Evolutionary conservation across 169 alveolate genomes (phyloP), one percentile per base, ranked within the genome.

Genomic region (Cryptosporidium canis): DNA sequence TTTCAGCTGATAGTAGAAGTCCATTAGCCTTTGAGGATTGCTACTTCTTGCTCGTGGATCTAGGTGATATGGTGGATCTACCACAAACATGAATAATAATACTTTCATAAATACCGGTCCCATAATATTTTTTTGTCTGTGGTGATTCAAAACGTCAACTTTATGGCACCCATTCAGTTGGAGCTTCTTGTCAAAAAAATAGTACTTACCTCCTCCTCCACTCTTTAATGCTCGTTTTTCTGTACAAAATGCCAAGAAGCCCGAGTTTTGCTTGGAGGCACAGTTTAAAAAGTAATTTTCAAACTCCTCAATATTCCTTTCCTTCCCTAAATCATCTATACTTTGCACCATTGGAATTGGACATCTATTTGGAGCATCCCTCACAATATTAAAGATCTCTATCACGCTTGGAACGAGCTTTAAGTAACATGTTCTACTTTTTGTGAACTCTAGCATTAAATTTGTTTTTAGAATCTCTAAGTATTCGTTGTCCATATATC

Each of bases 181-280:
- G 16, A 77, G 47, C 55, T 77, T 77, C 31, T 63, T 77, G 41
- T 77, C 72, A 61, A 77, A 77, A 48, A 77, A 77, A 39, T 77
- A 77, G 39, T 77, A 77, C 43, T 77, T 77, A 1, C 87, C 87
- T 61, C 87, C 87, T 41, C 87, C 87, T n/a, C 87, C 87, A 77
- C 87, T 77, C 51, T 77, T 77, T 37, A 77, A 21, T 37, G 87
- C 87, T 33, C 87, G 41, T 45, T 61, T 77, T 58, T 77, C 87
- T 18, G 87, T 77, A 44, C 87, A 77, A 77, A 77, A 77, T 44
- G 87, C 72, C 27, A 77, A 39, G 61, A 77, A 77, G 12, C 87
- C 87, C 8, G 72, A 58, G 61, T 77, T 77, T 48, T 77, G 87
- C 45, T 77, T 77, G 3, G 87, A 56, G 27, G 45, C 44, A 77